Evolutionary conservation across 371 early-diverging fungal genomes (phyloP).

Genomic region (Mucor saturninus): DNA sequence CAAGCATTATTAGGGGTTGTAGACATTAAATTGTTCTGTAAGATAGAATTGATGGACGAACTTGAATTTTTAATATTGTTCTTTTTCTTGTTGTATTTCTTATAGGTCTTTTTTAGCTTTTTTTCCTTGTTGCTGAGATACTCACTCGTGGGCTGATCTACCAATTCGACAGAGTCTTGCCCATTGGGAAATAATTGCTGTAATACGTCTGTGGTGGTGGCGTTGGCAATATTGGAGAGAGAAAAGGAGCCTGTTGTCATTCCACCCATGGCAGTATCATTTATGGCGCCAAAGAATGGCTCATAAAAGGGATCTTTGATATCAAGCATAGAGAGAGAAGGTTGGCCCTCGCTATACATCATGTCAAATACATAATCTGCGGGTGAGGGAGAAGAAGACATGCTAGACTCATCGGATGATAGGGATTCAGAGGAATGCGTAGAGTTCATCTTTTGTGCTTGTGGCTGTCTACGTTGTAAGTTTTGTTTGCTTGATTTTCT

Average conservation of each 20-base stretch:
- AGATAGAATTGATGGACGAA: neutral
- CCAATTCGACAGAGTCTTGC: neutral
- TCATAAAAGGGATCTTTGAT: conserved; percentile 34
- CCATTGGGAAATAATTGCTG: conserved; percentile 18
- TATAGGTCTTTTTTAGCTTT: conserved; percentile 10
- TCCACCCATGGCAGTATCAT: neutral
- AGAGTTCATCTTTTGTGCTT: conserved; percentile 11
- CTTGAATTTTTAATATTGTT: conserved; percentile 9
- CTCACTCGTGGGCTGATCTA: neutral
- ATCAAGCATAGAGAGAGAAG: conserved; percentile 33
- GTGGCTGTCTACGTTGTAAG: neutral
- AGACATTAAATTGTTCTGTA: neutral
- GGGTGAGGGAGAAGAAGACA: conserved; percentile 45
- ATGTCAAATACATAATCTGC: conserved; percentile 53
- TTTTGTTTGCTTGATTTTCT: conserved; percentile 6
- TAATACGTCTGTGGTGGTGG: conserved; percentile 19
- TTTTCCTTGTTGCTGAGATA: neutral
- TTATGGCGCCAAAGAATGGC: conserved; percentile 22
- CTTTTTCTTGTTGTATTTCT: conserved; percentile 17
- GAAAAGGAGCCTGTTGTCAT: conserved; percentile 14
- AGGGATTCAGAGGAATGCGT: conserved; percentile 26
- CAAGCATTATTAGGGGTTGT: conserved; percentile 8
- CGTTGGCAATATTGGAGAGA: conserved; percentile 16
- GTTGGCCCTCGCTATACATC: conserved; percentile 39
- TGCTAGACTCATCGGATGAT: conserved; percentile 51